phyloP scores from a whole-genome alignment of 805 yeast genomes.

The Debaryomyces tyrocola region DNA sequence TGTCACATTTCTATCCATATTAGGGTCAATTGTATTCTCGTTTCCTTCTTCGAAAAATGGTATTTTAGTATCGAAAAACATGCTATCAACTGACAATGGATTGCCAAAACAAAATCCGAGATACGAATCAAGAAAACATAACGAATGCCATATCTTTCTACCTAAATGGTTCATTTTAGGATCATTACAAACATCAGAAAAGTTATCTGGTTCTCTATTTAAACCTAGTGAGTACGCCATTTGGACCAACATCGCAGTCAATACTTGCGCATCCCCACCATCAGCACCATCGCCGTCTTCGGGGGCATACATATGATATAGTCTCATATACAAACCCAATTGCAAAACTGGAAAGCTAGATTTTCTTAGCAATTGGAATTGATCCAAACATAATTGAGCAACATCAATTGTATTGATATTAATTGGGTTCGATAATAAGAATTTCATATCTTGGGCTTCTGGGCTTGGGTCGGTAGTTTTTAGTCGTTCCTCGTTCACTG shows the following conservation, averaged over 20 bases:
- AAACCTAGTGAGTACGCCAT: conserved; percentile 42
- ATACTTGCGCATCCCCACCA: conserved; percentile 35
- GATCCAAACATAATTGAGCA: conserved; percentile 56
- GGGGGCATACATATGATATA: conserved; percentile 37
- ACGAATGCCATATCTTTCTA: conserved; percentile 59
- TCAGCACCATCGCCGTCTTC: conserved; percentile 44
- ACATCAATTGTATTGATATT: conserved; percentile 44
- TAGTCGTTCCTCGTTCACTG: conserved; percentile 27
- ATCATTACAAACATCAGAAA: conserved; percentile 19
- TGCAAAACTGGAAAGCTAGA: conserved; percentile 30
- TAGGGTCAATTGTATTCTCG: conserved; percentile 36
- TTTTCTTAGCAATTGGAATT: conserved; percentile 48
- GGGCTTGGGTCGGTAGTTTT: conserved; percentile 20
- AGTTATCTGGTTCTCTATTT: conserved; percentile 40
- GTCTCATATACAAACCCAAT: conserved; percentile 26
- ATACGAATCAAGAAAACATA: conserved; percentile 46
- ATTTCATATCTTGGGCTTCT: conserved; percentile 29
- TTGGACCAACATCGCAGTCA: conserved; percentile 28
- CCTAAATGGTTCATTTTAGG: conserved; percentile 42
- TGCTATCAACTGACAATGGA: conserved; percentile 38
- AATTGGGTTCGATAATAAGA: conserved; percentile 47
- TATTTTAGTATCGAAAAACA: conserved; percentile 50
- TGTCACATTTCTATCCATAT: conserved; percentile 43
- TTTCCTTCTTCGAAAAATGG: conserved; percentile 44
- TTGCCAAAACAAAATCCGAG: conserved; percentile 50